A percentile compares a stretch with the other conserved stretches of the same genome.
Evolutionary conservation across 2,329 filamentous ascomycete species (phyloP).

Genomic region (Leptodontidium sp.): DNA sequence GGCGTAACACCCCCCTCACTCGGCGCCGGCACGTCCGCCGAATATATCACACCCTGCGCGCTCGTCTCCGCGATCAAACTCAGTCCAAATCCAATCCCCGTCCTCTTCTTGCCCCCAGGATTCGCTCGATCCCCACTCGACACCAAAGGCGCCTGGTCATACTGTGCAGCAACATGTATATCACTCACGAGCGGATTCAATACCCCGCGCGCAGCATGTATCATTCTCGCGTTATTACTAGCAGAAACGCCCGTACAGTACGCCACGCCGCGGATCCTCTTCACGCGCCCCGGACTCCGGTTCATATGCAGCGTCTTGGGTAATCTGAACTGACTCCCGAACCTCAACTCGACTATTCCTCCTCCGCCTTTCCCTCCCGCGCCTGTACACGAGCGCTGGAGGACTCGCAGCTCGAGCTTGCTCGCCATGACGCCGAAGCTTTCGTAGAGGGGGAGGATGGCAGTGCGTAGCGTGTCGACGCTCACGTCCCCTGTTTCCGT

Average conservation of each 20-base stretch:
- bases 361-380: constrained; percentile 80
- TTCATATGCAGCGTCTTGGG: constrained; percentile 93
- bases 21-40: constrained; percentile 81
- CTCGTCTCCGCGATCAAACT: constrained; percentile 93
- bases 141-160: constrained; percentile 71
- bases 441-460: constrained; percentile 87
- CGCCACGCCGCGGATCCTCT: constrained; percentile 89
- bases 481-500: constrained; percentile 87
- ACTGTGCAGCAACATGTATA: constrained; percentile 86
- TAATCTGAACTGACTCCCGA: constrained; percentile 90
- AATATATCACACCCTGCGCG: constrained; percentile 80
- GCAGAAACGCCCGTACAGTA: constrained; percentile 93
- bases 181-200: constrained; percentile 87
- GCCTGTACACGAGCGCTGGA: constrained; percentile 81
- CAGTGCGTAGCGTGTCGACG: constrained; percentile 92
- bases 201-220: constrained; percentile 85
- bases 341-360: constrained; percentile 91
- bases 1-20: constrained; percentile 83
- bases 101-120: constrained; percentile 67
- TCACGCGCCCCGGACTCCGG: constrained; percentile 83
- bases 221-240: constrained; percentile 94
- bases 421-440: constrained; percentile 84
- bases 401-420: constrained; percentile 84
- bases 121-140: constrained; percentile 61
- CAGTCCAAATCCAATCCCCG: constrained; percentile 91